A percentile compares a stretch with the other conserved stretches of the same genome.
phyloP scores from a whole-genome alignment of 2,329 filamentous ascomycete species.

The Aureobasidium musti region DNA sequence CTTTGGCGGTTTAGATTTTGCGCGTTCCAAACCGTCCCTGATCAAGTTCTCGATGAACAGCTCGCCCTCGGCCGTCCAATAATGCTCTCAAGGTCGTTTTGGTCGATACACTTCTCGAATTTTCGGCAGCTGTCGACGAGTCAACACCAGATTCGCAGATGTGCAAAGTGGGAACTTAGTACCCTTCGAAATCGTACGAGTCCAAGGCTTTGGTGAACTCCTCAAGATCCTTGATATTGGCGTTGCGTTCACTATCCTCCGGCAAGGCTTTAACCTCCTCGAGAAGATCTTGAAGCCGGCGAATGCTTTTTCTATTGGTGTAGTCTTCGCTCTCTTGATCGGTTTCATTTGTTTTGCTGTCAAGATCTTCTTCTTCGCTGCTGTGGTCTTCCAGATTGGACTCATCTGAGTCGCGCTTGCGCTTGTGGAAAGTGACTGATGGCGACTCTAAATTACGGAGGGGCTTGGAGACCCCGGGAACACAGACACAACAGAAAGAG shows the following conservation, averaged over 20 bases:
- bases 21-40: background rate
- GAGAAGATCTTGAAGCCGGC: background rate
- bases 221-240: background rate
- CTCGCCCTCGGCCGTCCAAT: background rate
- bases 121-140: background rate
- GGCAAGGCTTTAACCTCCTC: background rate
- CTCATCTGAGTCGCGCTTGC: background rate
- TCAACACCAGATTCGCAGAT: background rate
- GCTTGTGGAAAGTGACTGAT: background rate
- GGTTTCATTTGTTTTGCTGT: background rate
- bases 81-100: background rate
- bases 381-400: background rate
- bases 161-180: background rate
- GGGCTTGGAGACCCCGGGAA: background rate
- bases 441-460: background rate
- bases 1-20: background rate
- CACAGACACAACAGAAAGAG: background rate
- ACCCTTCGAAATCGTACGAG: background rate
- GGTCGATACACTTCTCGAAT: background rate
- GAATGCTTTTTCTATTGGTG: background rate
- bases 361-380: background rate
- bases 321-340: background rate
- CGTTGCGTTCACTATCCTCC: background rate
- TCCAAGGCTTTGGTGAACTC: background rate
- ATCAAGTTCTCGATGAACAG: background rate